Percentiles rank a stretch among this genome's conserved stretches.
Conservation (phyloP, 495 filamentous ascomycete species). For the Haplographium delicatum region DNA sequence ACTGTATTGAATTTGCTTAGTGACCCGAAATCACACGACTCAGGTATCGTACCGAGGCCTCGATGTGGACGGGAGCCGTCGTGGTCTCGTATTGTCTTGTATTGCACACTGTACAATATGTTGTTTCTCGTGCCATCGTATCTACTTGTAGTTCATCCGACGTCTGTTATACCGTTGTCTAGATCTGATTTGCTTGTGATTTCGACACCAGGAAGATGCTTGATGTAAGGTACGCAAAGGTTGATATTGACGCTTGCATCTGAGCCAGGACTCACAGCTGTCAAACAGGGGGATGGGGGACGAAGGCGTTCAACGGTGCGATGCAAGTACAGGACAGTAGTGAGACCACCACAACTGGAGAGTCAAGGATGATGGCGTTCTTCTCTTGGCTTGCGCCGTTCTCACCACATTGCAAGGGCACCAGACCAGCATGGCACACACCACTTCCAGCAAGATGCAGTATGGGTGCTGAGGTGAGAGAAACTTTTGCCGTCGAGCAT, state of each 20-base stretch:
- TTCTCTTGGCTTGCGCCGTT: conserved; percentile 7
- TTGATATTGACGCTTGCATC: conserved; percentile 20
- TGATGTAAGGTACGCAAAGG: conserved; percentile 17
- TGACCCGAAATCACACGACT: too few species aligned
- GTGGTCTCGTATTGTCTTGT: too few species aligned
- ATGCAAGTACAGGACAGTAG: not conserved
- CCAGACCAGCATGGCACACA: conserved; percentile 9
- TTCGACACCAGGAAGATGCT: not conserved
- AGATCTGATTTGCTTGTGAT: not conserved
- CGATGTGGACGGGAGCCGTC: too few species aligned
- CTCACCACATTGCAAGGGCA: conserved; percentile 5
- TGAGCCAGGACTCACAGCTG: conserved; percentile 12
- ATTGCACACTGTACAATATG: too few species aligned
- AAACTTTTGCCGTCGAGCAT: conserved; percentile 16
- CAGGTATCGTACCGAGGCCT: too few species aligned
- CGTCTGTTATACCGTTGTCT: not conserved
- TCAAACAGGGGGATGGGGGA: conserved; percentile 3
- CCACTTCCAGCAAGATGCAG: not conserved
- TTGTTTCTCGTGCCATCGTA: too few species aligned
- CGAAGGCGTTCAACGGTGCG: conserved; percentile 15
- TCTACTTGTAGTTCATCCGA: not conserved
- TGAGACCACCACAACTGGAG: conserved; percentile 1
- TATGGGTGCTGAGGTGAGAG: conserved; percentile 1
- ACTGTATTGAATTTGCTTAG: too few species aligned
- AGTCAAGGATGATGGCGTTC: conserved; percentile 21